Evolutionary conservation across 2,329 filamentous ascomycete genomes (phyloP), one percentile per base, ranked within the genome.

Genomic region (Aspergillus viridinutans): DNA sequence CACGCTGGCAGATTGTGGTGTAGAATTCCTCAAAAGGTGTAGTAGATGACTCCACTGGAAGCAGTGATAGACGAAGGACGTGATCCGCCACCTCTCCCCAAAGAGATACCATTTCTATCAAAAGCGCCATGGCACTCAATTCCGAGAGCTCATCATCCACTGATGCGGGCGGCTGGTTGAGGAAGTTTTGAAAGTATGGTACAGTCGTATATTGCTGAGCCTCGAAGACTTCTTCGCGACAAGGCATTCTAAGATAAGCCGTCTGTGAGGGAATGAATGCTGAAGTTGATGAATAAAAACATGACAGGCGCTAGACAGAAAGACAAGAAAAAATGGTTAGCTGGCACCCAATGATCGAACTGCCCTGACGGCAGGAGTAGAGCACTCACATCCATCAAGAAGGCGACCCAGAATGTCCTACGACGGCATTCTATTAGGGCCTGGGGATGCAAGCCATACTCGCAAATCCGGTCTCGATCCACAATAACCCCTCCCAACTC

Each of bases 341-440:
- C 32, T 38, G 32, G 5, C 32, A 7, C 2, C 3, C 32, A 38
- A 38, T 38, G 32, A 17, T 17, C 14, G 32, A 17, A 38, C 32
- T 17, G 14, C 32, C 2, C 14, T 3, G 14, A 38, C 14, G 5
- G 64, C 43, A 40, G 20, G 3, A 3, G n/a, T n/a, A 50, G 25
- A 43, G 26, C 62, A 74, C 79, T 76, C 72, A 82, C 80, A 72
- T 91, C 89, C 70, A 89, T 81, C 63, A 90, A 75, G 63, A 87
- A 89, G 52, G 85, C 81, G 28, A 85, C 83, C 88, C 88, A 92
- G 66, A 90, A 87, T 0, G 87, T 90, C 55, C 89, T 80, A 61
- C 88, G 81, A 58, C 85, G 81, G 64, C 86, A 87, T 72, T 92
- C 89, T 25, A 82, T 80, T 62, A 86, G 82, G 29, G 82, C 83